Evolutionary conservation across 2,329 filamentous ascomycete species (phyloP).

Genomic region (Xylariaceae sp.): DNA sequence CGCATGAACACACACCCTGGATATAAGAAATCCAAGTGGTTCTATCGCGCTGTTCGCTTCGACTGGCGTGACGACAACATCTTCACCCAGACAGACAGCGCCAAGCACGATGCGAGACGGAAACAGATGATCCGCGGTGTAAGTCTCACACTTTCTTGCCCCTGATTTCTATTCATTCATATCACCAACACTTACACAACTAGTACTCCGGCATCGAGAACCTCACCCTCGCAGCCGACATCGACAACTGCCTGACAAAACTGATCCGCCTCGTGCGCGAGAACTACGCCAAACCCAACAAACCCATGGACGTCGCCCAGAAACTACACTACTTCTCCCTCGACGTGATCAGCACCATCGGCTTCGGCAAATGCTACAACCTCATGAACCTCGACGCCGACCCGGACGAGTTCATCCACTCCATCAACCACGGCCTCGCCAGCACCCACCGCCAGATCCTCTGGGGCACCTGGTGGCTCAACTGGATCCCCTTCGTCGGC

Average conservation of each 20-base stretch:
- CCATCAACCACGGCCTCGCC: slow-evolving; percentile 15
- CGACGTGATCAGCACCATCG: slow-evolving; percentile 48
- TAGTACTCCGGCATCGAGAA: slow-evolving; percentile 55
- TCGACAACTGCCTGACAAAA: slow-evolving; percentile 44
- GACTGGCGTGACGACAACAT: slow-evolving; percentile 48
- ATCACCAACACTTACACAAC: neutral
- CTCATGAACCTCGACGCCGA: slow-evolving; percentile 43
- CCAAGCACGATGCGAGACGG: slow-evolving; percentile 40
- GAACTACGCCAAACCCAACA: slow-evolving; percentile 35
- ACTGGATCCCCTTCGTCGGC: slow-evolving; percentile 12
- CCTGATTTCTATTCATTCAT: neutral
- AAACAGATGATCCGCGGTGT: slow-evolving; percentile 50
- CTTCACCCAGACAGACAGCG: slow-evolving; percentile 46
- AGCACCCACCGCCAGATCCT: slow-evolving; percentile 34
- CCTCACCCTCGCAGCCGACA: slow-evolving; percentile 41
- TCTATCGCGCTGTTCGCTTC: slow-evolving; percentile 37
- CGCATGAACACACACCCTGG: slow-evolving; percentile 35
- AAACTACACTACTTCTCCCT: slow-evolving; percentile 48
- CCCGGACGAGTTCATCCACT: slow-evolving; percentile 35
- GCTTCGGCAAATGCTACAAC: slow-evolving; percentile 46
- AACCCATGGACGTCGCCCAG: slow-evolving; percentile 41
- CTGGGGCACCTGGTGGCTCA: slow-evolving; percentile 18
- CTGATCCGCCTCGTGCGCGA: slow-evolving; percentile 40
- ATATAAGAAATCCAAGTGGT: slow-evolving; percentile 41
- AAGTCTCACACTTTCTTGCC: slow-evolving; percentile 17